Conservation (phyloP, 1,284 basidiomycete species). For the Laetiporus sulphureus region DNA sequence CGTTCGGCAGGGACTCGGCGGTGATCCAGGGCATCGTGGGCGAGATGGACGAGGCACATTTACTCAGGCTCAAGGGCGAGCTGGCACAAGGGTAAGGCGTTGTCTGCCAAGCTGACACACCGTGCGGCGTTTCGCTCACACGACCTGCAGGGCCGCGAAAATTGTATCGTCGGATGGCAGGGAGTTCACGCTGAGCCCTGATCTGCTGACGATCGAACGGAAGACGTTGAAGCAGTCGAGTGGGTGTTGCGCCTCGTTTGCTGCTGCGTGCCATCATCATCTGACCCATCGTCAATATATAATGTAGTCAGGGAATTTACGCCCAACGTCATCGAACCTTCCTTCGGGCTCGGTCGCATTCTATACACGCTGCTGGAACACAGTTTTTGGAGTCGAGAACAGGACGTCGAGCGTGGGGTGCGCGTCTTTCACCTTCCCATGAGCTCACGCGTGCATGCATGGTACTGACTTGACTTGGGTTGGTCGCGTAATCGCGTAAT, state of each 20-base stretch:
- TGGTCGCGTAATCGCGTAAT: too few relatives aligned
- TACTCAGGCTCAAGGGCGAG: constrained; percentile 69
- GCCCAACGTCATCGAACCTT: constrained; percentile 98
- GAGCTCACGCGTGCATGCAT: constrained; percentile 10
- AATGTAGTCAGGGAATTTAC: constrained; percentile 84
- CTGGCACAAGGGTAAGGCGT: constrained; percentile 66
- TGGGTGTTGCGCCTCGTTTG: constrained; percentile 44
- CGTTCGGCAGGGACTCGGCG: constrained; percentile 83
- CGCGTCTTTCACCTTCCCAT: constrained; percentile 29
- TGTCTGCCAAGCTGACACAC: constrained; percentile 13
- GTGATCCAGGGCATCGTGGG: constrained; percentile 66
- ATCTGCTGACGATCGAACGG: constrained; percentile 75
- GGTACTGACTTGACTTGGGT: constrained; percentile 5
- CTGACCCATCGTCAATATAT: constrained; percentile 20
- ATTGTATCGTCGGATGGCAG: constrained; percentile 55
- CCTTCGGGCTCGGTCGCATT: constrained; percentile 96
- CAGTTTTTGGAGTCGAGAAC: constrained; percentile 92
- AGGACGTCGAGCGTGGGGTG: constrained; percentile 85
- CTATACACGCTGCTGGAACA: constrained; percentile 94
- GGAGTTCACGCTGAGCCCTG: constrained; percentile 68
- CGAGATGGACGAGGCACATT: constrained; percentile 61
- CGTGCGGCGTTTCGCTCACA: constrained; percentile 14
- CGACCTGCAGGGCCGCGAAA: constrained; percentile 35
- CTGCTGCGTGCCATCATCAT: constrained; percentile 19
- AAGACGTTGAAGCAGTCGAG: constrained; percentile 89